These are phyloP conservation scores for Ophiocordyceps camponoti-saundersi DNA, from an alignment of 2,329 filamentous ascomycete species.

Conservation along the genomic window DNA sequence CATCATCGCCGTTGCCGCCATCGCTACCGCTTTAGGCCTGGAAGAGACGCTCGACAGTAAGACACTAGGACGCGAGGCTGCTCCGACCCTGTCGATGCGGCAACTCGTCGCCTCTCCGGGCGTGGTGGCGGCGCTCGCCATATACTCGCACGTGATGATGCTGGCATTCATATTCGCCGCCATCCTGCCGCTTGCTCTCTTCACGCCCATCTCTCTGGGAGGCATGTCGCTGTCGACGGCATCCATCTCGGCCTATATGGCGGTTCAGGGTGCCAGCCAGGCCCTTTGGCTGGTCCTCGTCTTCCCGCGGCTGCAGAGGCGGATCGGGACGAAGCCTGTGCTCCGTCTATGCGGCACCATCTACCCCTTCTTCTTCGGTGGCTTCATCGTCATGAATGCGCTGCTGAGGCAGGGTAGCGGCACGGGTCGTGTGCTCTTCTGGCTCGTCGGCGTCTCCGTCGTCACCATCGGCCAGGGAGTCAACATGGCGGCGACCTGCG, in stretches of 20 bases:
- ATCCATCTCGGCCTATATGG: conserved; percentile 51
- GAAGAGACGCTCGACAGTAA: conserved; percentile 38
- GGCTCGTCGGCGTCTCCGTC: conserved; percentile 26
- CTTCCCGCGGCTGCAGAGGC: conserved; percentile 51
- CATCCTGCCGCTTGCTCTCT: conserved; percentile 51
- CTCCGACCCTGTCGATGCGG: conserved; percentile 7
- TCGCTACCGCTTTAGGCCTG: conserved; percentile 36
- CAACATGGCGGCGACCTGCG: conserved; percentile 52
- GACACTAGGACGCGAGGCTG: background rate
- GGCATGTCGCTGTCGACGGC: conserved; percentile 46
- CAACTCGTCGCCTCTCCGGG: conserved; percentile 43
- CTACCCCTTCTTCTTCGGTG: conserved; percentile 49
- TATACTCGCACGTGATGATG: conserved; percentile 49
- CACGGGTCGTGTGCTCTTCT: conserved; percentile 30
- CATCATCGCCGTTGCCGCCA: conserved; percentile 38
- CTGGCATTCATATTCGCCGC: conserved; percentile 59
- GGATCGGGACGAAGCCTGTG: conserved; percentile 48
- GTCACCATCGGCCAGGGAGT: conserved; percentile 41
- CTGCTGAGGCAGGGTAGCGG: conserved; percentile 18
- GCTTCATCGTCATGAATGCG: conserved; percentile 39
- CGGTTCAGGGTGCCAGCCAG: conserved; percentile 46
- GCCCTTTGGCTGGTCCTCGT: conserved; percentile 52
- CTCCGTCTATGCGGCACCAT: conserved; percentile 32
- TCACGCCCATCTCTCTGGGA: conserved; percentile 41
- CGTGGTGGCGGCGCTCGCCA: conserved; percentile 46